A percentile compares a stretch with the other conserved stretches of the same genome.
phyloP scores from a whole-genome alignment of 2,329 filamentous ascomycete species.

The Hypoxylon sp. region DNA sequence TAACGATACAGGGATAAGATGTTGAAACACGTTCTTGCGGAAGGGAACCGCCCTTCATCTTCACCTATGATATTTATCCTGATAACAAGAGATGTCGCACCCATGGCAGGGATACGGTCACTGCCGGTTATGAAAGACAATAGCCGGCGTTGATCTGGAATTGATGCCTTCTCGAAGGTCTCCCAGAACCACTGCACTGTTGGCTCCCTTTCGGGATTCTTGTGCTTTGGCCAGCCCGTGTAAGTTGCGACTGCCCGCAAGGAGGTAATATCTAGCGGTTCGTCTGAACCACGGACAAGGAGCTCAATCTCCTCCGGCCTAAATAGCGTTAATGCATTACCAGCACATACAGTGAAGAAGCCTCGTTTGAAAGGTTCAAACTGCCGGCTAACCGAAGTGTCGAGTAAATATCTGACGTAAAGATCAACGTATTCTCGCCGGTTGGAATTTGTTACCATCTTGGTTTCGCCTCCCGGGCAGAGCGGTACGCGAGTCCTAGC shows the following conservation, averaged over 20 bases:
- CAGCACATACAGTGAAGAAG: slow-evolving; percentile 92
- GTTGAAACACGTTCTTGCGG: slow-evolving; percentile 94
- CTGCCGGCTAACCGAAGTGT: slow-evolving; percentile 82
- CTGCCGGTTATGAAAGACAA: slow-evolving; percentile 91
- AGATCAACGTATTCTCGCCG: slow-evolving; percentile 88
- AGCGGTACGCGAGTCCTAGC: slow-evolving; percentile 76
- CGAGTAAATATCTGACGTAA: slow-evolving; percentile 85
- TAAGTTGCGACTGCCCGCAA: slow-evolving; percentile 84
- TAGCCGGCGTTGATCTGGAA: slow-evolving; percentile 81
- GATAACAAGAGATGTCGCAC: slow-evolving; percentile 82
- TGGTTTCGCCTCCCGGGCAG: slow-evolving; percentile 79
- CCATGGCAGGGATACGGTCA: slow-evolving; percentile 90
- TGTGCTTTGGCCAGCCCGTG: slow-evolving; percentile 78
- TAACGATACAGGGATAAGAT: slow-evolving; percentile 84
- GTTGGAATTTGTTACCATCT: slow-evolving; percentile 86
- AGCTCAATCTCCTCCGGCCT: slow-evolving; percentile 93
- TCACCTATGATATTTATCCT: slow-evolving; percentile 82
- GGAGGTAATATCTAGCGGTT: slow-evolving; percentile 82
- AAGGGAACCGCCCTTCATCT: slow-evolving; percentile 81
- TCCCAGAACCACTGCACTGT: slow-evolving; percentile 92
- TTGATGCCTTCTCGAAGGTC: slow-evolving; percentile 75
- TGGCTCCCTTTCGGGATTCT: slow-evolving; percentile 69
- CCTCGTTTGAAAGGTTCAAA: slow-evolving; percentile 95
- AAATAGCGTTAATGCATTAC: slow-evolving; percentile 89
- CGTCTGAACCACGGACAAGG: slow-evolving; percentile 86